Base-by-base conservation (phyloP, 257 asterid species). In the Plantago major region DNA sequence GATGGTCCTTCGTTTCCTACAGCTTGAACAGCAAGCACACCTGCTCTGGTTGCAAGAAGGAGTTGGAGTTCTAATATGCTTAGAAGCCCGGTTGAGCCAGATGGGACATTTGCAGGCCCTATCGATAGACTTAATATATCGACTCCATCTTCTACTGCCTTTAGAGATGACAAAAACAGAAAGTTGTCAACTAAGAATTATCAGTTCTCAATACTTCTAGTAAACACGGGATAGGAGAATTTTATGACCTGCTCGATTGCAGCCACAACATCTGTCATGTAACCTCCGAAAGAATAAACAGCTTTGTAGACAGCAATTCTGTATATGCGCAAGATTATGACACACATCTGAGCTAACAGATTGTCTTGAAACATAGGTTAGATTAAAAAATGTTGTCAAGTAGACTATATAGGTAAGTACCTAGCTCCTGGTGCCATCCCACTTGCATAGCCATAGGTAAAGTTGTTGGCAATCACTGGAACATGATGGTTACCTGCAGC, bases 361-460 rank as follows among this genome's bases (percentile, higher is more conserved):
- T 33, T 7, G 40, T 33, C 40, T 33, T 33, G 14, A 26, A 16
- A 53, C 42, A 0, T 7, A 19, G 12, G 19, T 40, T 19, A 5
- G 15, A 44, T 60, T 10, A 60, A 6, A 60, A 17, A 28, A 11
- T 42, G 26, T 19, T 7, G 13, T 52, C 3, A n/a, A 6, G 37
- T 57, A 47, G 28, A 22, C 26, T 48, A 42, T 50, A 38, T 5
- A 1, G n/a, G 53, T 58, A 4, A 22, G 67, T 73, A 86, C 95
- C 86, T 71, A 40, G 95, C 89, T 46, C 89, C 84, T 14, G 95
- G 95, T 66, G 92, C 95, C 95, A 86, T 86, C 37, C 95, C 95
- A 56, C 89, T 81, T 48, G 89, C 92, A 61, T 67, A 66, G 17
- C 92, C 95, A 57, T 81, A 86, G 63, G 58, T 81, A 73, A 79